These are phyloP conservation scores for Singerocomus rubriflavus DNA, from an alignment of 1,284 basidiomycete genomes.

Conservation along the genomic window DNA sequence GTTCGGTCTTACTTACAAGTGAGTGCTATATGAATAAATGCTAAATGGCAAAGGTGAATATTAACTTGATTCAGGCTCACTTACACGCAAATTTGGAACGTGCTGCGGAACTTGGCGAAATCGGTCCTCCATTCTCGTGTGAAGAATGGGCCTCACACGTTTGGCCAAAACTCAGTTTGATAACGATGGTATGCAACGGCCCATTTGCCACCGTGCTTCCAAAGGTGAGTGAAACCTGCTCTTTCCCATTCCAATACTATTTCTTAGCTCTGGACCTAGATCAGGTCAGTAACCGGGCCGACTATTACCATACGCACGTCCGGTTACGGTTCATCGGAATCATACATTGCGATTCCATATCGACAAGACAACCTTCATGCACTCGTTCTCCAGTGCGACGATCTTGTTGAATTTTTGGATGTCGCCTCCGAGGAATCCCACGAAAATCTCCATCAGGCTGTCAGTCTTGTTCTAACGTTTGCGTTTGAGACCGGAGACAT, in stretches of 20 bases:
- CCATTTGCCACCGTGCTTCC: constrained; percentile 7
- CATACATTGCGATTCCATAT: background rate
- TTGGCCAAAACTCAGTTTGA: constrained; percentile 6
- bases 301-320: constrained; percentile 2
- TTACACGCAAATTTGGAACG: constrained; percentile 5
- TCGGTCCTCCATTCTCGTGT: constrained; percentile 12
- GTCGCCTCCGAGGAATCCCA: background rate
- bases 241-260: background rate
- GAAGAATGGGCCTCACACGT: constrained; percentile 12
- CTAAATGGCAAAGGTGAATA: background rate
- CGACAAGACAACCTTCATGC: background rate
- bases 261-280: background rate
- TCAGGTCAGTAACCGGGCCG: constrained; percentile 2
- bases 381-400: background rate
- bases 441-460: constrained; percentile 4
- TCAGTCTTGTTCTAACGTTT: background rate
- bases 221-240: background rate
- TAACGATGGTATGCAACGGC: constrained; percentile 6
- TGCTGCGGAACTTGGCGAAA: constrained; percentile 8
- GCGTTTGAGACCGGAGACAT: background rate
- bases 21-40: background rate
- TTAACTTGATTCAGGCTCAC: background rate
- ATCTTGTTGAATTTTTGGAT: constrained; percentile 7
- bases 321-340: constrained; percentile 9
- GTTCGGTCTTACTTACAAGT: constrained; percentile 8